A percentile compares a stretch with the other conserved stretches of the same genome.
Evolutionary conservation across 2,329 filamentous ascomycete genomes (phyloP).

Genomic region (Metarhizium rileyi): DNA sequence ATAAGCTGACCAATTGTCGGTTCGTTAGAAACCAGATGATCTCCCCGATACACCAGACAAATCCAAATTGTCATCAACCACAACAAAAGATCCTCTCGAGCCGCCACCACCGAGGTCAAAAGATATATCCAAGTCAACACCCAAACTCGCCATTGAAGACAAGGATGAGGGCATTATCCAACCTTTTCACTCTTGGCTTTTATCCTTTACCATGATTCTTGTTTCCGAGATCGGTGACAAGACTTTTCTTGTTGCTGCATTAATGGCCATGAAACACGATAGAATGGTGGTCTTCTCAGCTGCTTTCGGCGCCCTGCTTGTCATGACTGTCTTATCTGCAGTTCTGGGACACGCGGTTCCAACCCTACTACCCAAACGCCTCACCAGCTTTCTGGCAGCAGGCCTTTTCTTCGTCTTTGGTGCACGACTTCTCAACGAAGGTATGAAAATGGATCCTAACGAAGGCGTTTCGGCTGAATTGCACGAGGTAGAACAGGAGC

Average conservation of each 20-base stretch:
- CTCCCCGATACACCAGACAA: constrained; percentile 71
- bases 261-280: constrained; percentile 99
- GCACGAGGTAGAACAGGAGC: constrained; percentile 89
- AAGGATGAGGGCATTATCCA: constrained; percentile 58
- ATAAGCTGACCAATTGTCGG: not conserved
- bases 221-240: constrained; percentile 97
- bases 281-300: constrained; percentile 88
- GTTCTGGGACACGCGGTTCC: constrained; percentile 88
- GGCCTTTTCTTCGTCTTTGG: constrained; percentile 86
- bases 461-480: constrained; percentile 95
- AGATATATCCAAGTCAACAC: constrained; percentile 11
- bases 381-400: constrained; percentile 81
- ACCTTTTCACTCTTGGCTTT: constrained; percentile 77
- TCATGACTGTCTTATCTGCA: constrained; percentile 93
- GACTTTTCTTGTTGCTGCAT: constrained; percentile 89
- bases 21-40: constrained; percentile 62
- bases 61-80: constrained; percentile 57
- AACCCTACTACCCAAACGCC: constrained; percentile 76
- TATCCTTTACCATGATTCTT: constrained; percentile 95
- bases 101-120: constrained; percentile 3
- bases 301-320: constrained; percentile 80
- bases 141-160: constrained; percentile 21
- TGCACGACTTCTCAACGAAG: constrained; percentile 72
- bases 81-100: constrained; percentile 16
- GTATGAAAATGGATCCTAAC: constrained; percentile 76